A percentile compares a stretch with the other conserved stretches of the same genome.
Conservation (phyloP, 495 filamentous ascomycete species). For the Staphylotrichum tortipilum region DNA sequence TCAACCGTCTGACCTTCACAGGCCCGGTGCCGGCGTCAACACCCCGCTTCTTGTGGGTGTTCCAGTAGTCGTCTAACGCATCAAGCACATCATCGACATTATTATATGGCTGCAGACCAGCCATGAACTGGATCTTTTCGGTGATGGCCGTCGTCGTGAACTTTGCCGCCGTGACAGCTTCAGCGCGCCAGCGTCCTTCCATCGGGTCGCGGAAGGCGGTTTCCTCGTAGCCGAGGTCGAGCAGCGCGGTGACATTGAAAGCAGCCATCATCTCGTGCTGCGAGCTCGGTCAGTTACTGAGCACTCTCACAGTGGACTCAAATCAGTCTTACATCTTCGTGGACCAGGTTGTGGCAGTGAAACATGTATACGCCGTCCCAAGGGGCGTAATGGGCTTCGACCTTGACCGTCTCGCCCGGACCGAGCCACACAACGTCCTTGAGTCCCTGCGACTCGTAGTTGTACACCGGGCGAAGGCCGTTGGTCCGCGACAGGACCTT, state of each 20-base stretch:
- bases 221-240: slow-evolving; percentile 41
- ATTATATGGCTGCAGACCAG: slow-evolving; percentile 20
- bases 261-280: slow-evolving; percentile 53
- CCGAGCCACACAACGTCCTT: slow-evolving; percentile 48
- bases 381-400: slow-evolving; percentile 43
- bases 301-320: no score
- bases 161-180: slow-evolving; percentile 17
- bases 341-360: slow-evolving; percentile 50
- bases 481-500: slow-evolving; percentile 36
- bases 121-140: slow-evolving; percentile 24
- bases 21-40: neutral
- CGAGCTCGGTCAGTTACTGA: neutral
- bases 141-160: slow-evolving; percentile 22
- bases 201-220: slow-evolving; percentile 31
- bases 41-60: slow-evolving; percentile 10
- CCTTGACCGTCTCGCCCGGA: slow-evolving; percentile 37
- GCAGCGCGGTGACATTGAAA: slow-evolving; percentile 46
- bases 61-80: slow-evolving; percentile 19
- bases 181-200: slow-evolving; percentile 24
- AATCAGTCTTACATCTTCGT: slow-evolving; percentile 46
- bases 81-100: slow-evolving; percentile 20
- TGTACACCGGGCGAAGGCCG: slow-evolving; percentile 26
- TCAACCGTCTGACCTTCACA: neutral
- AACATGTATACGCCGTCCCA: slow-evolving; percentile 51
- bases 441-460: slow-evolving; percentile 42